A percentile compares a stretch with the other conserved stretches of the same genome.
phyloP scores from a whole-genome alignment of 108 stramenopile species.

The Nitzschia inconspicua region DNA sequence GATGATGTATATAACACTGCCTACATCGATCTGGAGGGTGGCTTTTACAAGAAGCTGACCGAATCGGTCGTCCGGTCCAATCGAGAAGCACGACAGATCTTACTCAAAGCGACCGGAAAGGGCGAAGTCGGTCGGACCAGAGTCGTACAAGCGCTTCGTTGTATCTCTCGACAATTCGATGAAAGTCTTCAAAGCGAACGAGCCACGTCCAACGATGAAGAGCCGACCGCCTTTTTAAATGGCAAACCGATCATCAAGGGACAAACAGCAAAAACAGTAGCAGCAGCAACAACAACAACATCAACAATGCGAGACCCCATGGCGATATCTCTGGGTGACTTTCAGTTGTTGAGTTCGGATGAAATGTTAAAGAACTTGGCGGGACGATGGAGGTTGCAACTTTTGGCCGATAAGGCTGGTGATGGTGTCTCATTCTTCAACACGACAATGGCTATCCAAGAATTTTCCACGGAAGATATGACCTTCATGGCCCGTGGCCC shows the following conservation, averaged over 20 bases:
- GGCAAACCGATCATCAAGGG: conserved; percentile 56
- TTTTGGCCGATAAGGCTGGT: conserved; percentile 75
- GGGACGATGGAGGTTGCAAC: conserved; percentile 78
- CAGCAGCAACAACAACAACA: no score
- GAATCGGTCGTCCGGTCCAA: conserved; percentile 78
- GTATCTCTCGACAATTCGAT: conserved; percentile 59
- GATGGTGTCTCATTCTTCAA: conserved; percentile 86
- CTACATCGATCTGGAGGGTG: conserved; percentile 68
- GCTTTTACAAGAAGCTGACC: conserved; percentile 77
- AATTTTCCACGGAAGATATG: conserved; percentile 46
- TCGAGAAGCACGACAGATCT: conserved; percentile 82
- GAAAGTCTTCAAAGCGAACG: conserved; percentile 59
- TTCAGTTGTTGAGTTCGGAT: conserved; percentile 46
- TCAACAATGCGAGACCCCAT: no score
- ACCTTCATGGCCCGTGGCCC: conserved; percentile 41
- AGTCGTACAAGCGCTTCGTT: conserved; percentile 63
- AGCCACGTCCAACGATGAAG: background rate
- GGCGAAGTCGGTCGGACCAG: conserved; percentile 59
- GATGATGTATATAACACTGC: conserved; percentile 85
- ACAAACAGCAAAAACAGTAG: conserved; percentile 7
- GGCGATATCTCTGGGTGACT: conserved; percentile 52
- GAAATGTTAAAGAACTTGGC: conserved; percentile 63
- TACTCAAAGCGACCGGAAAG: conserved; percentile 64
- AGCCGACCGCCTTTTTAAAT: conserved; percentile 53
- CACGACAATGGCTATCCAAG: conserved; percentile 60